Evolutionary conservation across 148 eudicot species (phyloP).

Genomic region (Agrostemma githago): DNA sequence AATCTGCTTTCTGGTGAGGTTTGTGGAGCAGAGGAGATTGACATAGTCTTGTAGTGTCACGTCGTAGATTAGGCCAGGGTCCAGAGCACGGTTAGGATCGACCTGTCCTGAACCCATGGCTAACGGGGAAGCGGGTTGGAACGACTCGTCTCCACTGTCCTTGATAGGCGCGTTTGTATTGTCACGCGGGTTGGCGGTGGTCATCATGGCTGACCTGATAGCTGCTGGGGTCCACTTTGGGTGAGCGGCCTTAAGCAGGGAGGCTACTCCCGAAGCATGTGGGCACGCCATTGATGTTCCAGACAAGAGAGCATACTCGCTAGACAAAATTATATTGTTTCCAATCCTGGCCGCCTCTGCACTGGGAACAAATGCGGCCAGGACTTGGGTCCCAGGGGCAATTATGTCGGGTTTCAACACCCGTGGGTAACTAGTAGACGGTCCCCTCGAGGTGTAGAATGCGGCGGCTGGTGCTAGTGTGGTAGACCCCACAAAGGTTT

Average conservation of each 20-base stretch:
- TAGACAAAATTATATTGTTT: slow-evolving; percentile 20
- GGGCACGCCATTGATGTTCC: slow-evolving; percentile 48
- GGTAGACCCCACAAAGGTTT: slow-evolving; percentile 31
- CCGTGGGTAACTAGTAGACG: slow-evolving; percentile 23
- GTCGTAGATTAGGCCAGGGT: slow-evolving; percentile 40
- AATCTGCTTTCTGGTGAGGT: slow-evolving; percentile 24
- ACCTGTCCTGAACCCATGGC: slow-evolving; percentile 42
- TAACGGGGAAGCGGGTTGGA: slow-evolving; percentile 28
- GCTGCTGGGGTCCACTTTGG: slow-evolving; percentile 37
- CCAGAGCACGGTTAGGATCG: slow-evolving; percentile 38
- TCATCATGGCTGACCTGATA: slow-evolving; percentile 42
- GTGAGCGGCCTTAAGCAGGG: slow-evolving; percentile 32
- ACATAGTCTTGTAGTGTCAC: slow-evolving; percentile 28
- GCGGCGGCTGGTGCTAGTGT: slow-evolving; percentile 32
- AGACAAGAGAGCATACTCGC: slow-evolving; percentile 25
- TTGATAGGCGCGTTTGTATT: slow-evolving; percentile 26
- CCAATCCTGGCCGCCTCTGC: slow-evolving; percentile 28
- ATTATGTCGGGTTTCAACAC: slow-evolving; percentile 37
- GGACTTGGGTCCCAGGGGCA: slow-evolving; percentile 34
- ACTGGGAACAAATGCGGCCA: slow-evolving; percentile 32
- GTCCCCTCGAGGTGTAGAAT: slow-evolving; percentile 35
- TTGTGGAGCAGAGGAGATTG: slow-evolving; percentile 33
- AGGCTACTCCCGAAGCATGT: slow-evolving; percentile 40
- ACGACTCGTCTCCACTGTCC: slow-evolving; percentile 15
- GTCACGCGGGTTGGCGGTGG: slow-evolving; percentile 35